Conservation (phyloP, 768 basidiomycete genomes). For the Lactarius pseudohatsudake region DNA sequence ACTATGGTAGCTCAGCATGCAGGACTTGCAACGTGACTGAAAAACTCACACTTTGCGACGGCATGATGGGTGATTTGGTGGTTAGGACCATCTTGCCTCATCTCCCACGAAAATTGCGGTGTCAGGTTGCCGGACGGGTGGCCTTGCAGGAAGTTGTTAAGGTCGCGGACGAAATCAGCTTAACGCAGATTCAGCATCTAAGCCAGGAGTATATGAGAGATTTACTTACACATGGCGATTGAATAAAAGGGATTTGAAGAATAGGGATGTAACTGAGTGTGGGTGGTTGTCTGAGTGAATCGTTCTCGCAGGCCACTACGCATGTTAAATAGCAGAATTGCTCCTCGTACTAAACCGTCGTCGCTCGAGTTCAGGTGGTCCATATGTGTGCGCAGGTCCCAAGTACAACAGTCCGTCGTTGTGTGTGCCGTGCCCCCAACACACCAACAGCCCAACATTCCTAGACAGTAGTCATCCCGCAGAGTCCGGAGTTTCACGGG, state of each 20-base stretch:
- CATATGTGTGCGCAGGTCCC: not conserved
- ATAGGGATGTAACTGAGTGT: not conserved
- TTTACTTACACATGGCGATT: constrained; percentile 4
- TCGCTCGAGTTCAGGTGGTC: not conserved
- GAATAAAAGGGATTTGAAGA: not conserved
- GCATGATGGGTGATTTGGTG: not conserved
- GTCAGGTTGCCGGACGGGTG: not conserved
- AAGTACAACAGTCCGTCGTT: constrained; percentile 17
- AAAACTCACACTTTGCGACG: constrained; percentile 3
- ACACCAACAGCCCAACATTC: not conserved
- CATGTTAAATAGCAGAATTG: constrained; percentile 13
- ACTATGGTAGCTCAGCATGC: constrained; percentile 9
- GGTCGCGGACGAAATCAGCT: constrained; percentile 14
- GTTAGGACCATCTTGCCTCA: not conserved
- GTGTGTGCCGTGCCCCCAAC: constrained; percentile 2
- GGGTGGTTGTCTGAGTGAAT: not conserved
- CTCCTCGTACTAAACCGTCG: not conserved
- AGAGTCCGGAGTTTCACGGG: not conserved
- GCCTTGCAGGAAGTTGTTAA: not conserved
- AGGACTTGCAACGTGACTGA: not conserved
- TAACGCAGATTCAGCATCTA: not conserved
- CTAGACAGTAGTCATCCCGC: not conserved
- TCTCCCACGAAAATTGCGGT: not conserved
- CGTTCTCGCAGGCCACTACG: not conserved
- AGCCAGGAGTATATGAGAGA: not conserved